phyloP scores from a whole-genome alignment of 164 flowering plant species.

The Chimonanthus salicifolius region DNA sequence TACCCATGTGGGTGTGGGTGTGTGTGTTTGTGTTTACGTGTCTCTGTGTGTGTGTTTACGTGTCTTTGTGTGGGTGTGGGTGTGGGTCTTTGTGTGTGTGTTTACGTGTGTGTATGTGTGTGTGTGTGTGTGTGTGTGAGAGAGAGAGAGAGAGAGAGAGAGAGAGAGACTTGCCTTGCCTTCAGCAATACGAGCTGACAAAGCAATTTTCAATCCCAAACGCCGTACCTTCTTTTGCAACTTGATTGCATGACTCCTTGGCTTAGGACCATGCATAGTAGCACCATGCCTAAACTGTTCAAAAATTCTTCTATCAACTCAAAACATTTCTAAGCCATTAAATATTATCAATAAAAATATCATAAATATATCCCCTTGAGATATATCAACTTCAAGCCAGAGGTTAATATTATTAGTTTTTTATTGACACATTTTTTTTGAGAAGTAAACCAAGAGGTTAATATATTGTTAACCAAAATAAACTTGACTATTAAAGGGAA shows the following conservation, averaged over 20 bases:
- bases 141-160: conserved; percentile 2
- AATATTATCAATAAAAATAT: neutral
- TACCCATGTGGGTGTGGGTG: no score
- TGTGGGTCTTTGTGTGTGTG: no score
- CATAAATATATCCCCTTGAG: neutral
- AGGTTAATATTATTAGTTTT: neutral
- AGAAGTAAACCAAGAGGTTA: neutral
- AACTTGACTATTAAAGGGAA: neutral
- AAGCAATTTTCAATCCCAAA: conserved; percentile 80
- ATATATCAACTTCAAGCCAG: neutral
- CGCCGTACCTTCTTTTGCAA: conserved; percentile 92
- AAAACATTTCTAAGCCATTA: neutral
- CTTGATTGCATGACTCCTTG: conserved; percentile 92
- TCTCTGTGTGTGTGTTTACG: no score
- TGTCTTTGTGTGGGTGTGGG: no score
- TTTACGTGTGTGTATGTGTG: neutral
- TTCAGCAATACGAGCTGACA: conserved; percentile 91
- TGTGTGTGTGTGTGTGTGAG: neutral
- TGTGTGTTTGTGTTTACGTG: no score
- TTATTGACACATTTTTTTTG: neutral
- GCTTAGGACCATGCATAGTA: conserved; percentile 95
- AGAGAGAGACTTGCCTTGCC: conserved; percentile 64
- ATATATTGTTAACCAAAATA: neutral
- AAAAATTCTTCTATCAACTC: neutral
- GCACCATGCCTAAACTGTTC: conserved; percentile 85